A percentile compares a stretch with the other conserved stretches of the same genome.
Conservation (phyloP, 2,329 filamentous ascomycete species). For the Sphaerulina populicola region DNA sequence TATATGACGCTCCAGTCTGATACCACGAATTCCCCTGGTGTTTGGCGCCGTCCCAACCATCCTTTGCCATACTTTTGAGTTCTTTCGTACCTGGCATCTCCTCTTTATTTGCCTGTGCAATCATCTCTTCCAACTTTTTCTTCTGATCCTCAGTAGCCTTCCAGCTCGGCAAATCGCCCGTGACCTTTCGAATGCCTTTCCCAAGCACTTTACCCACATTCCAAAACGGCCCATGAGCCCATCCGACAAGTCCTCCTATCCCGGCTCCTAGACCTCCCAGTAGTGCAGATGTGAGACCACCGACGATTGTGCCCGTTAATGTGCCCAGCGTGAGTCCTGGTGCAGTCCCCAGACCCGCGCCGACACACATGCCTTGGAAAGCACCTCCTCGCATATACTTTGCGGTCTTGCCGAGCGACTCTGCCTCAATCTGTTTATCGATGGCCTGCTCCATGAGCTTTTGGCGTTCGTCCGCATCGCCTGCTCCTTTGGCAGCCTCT, state of each 20-base stretch:
- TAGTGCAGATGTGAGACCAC: constrained; percentile 23
- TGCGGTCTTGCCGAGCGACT: constrained; percentile 30
- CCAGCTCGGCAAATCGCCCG: constrained; percentile 27
- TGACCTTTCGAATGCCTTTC: constrained; percentile 23
- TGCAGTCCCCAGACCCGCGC: constrained; percentile 27
- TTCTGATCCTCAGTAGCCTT: constrained; percentile 29
- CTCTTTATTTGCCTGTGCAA: constrained; percentile 25
- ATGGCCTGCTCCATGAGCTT: constrained; percentile 29
- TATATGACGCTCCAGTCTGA: constrained; percentile 11
- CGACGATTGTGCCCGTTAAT: constrained; percentile 28
- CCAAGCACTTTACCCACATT: constrained; percentile 26
- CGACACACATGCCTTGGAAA: constrained; percentile 28
- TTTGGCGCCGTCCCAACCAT: constrained; percentile 8
- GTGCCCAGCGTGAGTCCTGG: constrained; percentile 26
- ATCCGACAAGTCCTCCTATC: constrained; percentile 20
- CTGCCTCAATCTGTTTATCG: constrained; percentile 26
- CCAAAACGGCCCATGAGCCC: constrained; percentile 26
- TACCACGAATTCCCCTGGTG: constrained; percentile 10
- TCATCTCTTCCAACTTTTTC: constrained; percentile 28
- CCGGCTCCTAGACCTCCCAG: constrained; percentile 27
- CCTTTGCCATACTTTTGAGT: constrained; percentile 14
- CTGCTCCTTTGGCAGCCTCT: constrained; percentile 26
- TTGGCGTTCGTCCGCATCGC: constrained; percentile 29
- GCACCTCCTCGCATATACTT: constrained; percentile 27
- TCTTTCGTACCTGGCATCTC: constrained; percentile 21